Base-by-base conservation (phyloP, 768 basidiomycete species). In the Leccinum subgranulosum region DNA sequence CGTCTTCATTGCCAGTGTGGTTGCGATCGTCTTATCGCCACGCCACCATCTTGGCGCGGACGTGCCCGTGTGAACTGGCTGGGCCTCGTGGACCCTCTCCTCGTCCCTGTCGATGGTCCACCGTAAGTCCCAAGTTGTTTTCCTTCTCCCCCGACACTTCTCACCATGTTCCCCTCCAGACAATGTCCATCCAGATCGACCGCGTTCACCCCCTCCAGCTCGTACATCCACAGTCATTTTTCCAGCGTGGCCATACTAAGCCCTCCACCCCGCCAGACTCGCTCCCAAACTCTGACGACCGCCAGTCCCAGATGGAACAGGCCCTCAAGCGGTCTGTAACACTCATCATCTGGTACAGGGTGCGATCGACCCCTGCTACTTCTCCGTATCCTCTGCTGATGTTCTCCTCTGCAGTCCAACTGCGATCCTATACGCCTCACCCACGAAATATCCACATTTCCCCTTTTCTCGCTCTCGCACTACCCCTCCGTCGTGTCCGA, bases 341-440 rank as follows among this genome's bases (percentile, higher is more conserved):
- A 2, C 77, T 88, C 57, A 79, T 88, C 53, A 81, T 87, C 58
- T 88, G 86, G 86, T 86, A 86, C 74, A 83, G 85, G 74, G 83
- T 84, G 59, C 61, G 70, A 58, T 2, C 1, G 9, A n/a, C 49
- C 12, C 31, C 33, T 36, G 28, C 53, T 25, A 4, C 51, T 9
- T 46, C 48, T 50, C 49, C 31, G 54, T 25, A 6, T 3, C 41
- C 19, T 7, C 10, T 25, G 31, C 47, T 61, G 53, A 68, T 58
- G 4, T n/a, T 28, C 4, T 1, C 6, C 23, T 53, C 33, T 45
- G 27, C 66, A 84, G 84, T 74, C 79, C 15, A 75, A 77, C 53
- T 73, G 72, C 39, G 80, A 84, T 52, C 85, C 85, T 1, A 77
- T 87, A 39, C 77, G 85, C 3, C 73, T 87, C 25, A 81, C 79